Evolutionary conservation across 768 basidiomycete species (phyloP).

Genomic region (Boletus fagicola): DNA sequence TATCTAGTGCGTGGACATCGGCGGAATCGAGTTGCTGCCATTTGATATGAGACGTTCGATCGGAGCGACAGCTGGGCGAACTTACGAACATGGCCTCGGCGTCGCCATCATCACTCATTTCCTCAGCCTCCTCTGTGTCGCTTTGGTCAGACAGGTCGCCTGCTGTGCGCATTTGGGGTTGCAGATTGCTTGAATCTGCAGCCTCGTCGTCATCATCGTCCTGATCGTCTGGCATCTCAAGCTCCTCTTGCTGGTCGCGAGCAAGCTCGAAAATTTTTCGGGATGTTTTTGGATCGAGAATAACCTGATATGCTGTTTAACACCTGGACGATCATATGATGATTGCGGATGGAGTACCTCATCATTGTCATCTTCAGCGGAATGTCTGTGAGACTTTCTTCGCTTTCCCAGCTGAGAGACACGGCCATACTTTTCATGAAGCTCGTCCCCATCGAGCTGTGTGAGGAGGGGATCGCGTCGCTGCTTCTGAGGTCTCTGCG

Average conservation of each 20-base stretch:
- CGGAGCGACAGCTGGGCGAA: slow-evolving; percentile 6
- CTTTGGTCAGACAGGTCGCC: slow-evolving; percentile 61
- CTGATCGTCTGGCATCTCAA: slow-evolving; percentile 62
- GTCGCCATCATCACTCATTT: slow-evolving; percentile 31
- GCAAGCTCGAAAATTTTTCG: slow-evolving; percentile 90
- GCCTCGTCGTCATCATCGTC: slow-evolving; percentile 40
- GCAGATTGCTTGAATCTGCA: slow-evolving; percentile 27
- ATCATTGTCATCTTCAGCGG: slow-evolving; percentile 51
- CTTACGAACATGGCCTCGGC: slow-evolving; percentile 64
- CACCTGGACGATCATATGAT: neutral
- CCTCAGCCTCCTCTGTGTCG: slow-evolving; percentile 36
- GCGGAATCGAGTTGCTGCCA: slow-evolving; percentile 82
- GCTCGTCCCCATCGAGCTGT: slow-evolving; percentile 79
- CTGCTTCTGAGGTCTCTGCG: slow-evolving; percentile 51
- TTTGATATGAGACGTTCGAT: slow-evolving; percentile 4
- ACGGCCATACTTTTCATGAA: slow-evolving; percentile 73
- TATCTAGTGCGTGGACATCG: slow-evolving; percentile 84
- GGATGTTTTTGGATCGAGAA: slow-evolving; percentile 79
- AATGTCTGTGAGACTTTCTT: slow-evolving; percentile 52
- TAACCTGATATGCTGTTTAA: slow-evolving; percentile 43
- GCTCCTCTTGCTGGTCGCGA: slow-evolving; percentile 87
- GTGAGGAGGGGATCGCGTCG: slow-evolving; percentile 87
- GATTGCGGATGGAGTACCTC: slow-evolving; percentile 43
- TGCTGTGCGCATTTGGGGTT: slow-evolving; percentile 27
- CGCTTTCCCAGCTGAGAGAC: slow-evolving; percentile 75